phyloP scores from a whole-genome alignment of 345 rosid genomes.

The Sonneratia alba region DNA sequence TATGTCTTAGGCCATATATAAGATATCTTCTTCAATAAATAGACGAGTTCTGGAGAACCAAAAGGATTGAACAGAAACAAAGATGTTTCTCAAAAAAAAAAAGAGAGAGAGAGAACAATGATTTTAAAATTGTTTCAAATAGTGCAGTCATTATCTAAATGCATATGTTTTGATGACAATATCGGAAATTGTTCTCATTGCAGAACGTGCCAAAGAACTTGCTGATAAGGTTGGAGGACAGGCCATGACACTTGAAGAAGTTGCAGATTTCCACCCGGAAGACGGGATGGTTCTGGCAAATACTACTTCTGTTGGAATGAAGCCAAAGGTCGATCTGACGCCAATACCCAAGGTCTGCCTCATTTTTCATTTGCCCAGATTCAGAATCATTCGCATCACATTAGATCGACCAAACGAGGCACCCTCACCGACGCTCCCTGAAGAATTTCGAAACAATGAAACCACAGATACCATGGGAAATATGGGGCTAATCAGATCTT shows the following conservation, averaged over 20 bases:
- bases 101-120: too few relatives aligned
- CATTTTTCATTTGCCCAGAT: background rate
- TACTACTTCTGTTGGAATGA: constrained; percentile 62
- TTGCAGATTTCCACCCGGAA: constrained; percentile 34
- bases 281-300: constrained; percentile 54
- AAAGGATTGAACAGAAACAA: too few relatives aligned
- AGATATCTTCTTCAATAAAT: too few relatives aligned
- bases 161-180: background rate
- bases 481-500: background rate
- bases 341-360: constrained; percentile 40
- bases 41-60: too few relatives aligned
- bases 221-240: constrained; percentile 44
- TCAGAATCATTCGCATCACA: too few relatives aligned
- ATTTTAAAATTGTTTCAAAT: too few relatives aligned
- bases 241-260: constrained; percentile 27
- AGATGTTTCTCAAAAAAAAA: too few relatives aligned
- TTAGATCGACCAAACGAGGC: too few relatives aligned
- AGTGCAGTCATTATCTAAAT: background rate
- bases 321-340: constrained; percentile 34
- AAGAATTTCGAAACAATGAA: background rate
- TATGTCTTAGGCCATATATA: too few relatives aligned
- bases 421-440: too few relatives aligned
- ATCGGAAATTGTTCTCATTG: background rate
- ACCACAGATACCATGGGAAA: background rate
- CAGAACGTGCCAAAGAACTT: constrained; percentile 47